Base-by-base conservation (phyloP, 495 filamentous ascomycete genomes). In the Neurospora tetrasperma region DNA sequence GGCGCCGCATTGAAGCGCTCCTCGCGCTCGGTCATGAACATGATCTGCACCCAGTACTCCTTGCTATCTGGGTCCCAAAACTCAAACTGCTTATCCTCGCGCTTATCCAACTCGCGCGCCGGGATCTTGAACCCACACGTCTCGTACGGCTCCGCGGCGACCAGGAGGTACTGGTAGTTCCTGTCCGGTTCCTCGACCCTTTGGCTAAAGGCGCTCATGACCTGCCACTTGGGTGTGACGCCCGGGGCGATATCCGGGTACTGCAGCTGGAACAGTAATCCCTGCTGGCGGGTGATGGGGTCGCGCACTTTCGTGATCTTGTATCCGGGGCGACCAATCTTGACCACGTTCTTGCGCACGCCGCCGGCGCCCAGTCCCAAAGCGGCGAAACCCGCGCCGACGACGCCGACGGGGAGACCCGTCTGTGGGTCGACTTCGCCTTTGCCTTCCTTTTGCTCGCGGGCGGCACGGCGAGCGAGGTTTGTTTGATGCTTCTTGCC, bases 401-500 rank as follows among this genome's bases (percentile, higher is more conserved):
- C 88, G 71, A 91, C 88, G 46, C 94, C 93, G 74, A 91, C 88
- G 2, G 92, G 91, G 11, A 92, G 78, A 2, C 93, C 93, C 2
- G 93, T 90, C 48, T 90, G 86, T 0, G 90, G 89, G 78, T 96
- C 93, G 71, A 93, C 84, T 48, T 90, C 90, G 69, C 77, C 79
- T 39, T 78, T 86, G 72, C 90, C 96, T 75, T 98, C 94, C 79
- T 94, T 93, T 80, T 94, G 92, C 82, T 99, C 96, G 71, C 93
- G 89, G 11, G 96, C 96, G 8, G 96, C 96, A 75, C 96, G 92
- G 0, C 96, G 91, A 20, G 96, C 96, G n/a, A 99, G 91, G 82
- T 99, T 99, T 68, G 96, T 98, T 83, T 98, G 96, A 80, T 99
- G 96, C 86, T 99, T 99, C 76, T 95, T 93, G 69, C 96, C 96